Conservation (phyloP, 208 protist species). For the Leishmania martiniquensis region DNA sequence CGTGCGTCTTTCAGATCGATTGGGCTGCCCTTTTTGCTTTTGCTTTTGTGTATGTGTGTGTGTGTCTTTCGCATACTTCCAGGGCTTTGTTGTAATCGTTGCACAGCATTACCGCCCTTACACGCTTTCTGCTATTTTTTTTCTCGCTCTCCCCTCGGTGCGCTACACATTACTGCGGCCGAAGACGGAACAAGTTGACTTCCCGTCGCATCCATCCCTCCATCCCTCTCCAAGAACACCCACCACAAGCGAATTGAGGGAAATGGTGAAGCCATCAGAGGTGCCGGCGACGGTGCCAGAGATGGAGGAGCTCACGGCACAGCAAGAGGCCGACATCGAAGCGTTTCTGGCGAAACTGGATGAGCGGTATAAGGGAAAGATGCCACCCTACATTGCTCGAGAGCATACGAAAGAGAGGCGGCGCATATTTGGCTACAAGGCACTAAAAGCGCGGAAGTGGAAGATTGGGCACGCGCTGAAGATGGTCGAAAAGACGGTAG, state of each 20-base stretch:
- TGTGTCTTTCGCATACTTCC: background rate
- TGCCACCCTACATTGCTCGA: constrained; percentile 42
- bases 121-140: background rate
- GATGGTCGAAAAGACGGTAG: constrained; percentile 60
- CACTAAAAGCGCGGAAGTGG: constrained; percentile 69
- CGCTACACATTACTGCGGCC: no score
- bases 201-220: no score
- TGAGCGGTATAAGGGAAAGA: constrained; percentile 20
- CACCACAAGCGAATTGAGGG: no score
- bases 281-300: constrained; percentile 49
- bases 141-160: background rate
- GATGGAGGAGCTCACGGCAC: constrained; percentile 43
- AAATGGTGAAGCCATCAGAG: constrained; percentile 49
- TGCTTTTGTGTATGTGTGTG: background rate
- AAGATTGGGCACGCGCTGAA: constrained; percentile 45
- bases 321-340: constrained; percentile 38
- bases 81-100: no score
- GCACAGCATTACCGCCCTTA: background rate
- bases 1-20: background rate
- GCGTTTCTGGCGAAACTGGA: constrained; percentile 39
- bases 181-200: no score
- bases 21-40: background rate
- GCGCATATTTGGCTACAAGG: constrained; percentile 64
- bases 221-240: no score
- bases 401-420: constrained; percentile 32